Evolutionary conservation across 2,329 filamentous ascomycete genomes (phyloP), one percentile per base, ranked within the genome.

Genomic region (Ophiostoma sp.): DNA sequence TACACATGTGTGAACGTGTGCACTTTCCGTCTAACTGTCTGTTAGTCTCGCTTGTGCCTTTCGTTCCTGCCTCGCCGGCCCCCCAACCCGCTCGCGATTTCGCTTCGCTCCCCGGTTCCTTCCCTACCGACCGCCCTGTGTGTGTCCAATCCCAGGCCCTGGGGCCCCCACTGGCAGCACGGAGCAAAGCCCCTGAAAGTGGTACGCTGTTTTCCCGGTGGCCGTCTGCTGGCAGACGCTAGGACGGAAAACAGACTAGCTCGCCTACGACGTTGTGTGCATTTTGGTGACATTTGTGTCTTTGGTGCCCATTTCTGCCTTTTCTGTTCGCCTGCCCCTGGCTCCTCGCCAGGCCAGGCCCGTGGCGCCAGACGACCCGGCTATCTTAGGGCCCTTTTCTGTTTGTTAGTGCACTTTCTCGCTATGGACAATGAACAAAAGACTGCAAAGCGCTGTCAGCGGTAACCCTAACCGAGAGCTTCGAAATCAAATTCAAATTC

Each of bases 141-240:
- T 31, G 39, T 50, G 11, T 31, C 19, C 55, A 17, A 36, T 28
- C 2, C 55, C 57, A 42, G 48, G 50, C 22, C 48, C 28, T 64
- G 5, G 28, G 28, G 69, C 33, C 69, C 69, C 52, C 69, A 33
- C 52, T 70, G 55, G 52, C 69, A 50, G 15, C 28, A 45, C 39
- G 42, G 33, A 50, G 25, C 36, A 50, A 63, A 42, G 8, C 69
- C 36, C 50, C 69, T 70, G 68, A 70, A 45, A 59, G 52, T 59
- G 68, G 52, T 45, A 42, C 45, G 68, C 68, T 70, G 4, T 33
- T 36, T 55, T n/a, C 28, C 57, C 22, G 39, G 42, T 12, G 12
- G 15, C 15, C 12, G 25, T 52, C 22, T 52, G 28, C 17, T 39
- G 28, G 45, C 63, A 19, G 31, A 69, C 33, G 48, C 66, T 57